These are phyloP conservation scores for Phytophthora niederhauseri DNA, from an alignment of 352 stramenopile species.

Conservation along the genomic window DNA sequence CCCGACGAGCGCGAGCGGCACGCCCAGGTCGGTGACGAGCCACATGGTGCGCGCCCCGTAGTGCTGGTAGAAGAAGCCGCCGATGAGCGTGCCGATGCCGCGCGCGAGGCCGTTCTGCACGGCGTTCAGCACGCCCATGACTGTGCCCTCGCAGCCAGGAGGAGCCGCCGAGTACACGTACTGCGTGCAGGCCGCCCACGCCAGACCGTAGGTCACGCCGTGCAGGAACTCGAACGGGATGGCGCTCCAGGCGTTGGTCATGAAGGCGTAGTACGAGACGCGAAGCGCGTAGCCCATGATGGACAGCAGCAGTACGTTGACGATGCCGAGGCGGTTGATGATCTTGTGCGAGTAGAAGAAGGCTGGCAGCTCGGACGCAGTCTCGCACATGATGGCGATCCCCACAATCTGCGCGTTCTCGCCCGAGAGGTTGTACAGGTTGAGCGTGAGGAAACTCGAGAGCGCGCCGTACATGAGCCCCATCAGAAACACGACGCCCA, in stretches of 20 bases:
- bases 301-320: conserved; percentile 76
- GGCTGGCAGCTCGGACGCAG: conserved; percentile 74
- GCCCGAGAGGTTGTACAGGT: conserved; percentile 82
- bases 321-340: conserved; percentile 70
- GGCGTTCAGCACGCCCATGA: conserved; percentile 81
- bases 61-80: conserved; percentile 79
- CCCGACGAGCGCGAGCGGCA: conserved; percentile 64
- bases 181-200: conserved; percentile 76
- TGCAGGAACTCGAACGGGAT: conserved; percentile 87
- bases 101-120: conserved; percentile 77
- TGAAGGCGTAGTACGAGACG: conserved; percentile 75
- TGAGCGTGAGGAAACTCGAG: conserved; percentile 84
- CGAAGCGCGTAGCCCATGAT: conserved; percentile 72
- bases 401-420: conserved; percentile 78
- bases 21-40: conserved; percentile 65
- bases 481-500: conserved; percentile 82
- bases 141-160: conserved; percentile 62
- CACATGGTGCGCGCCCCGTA: conserved; percentile 73
- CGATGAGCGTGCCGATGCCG: conserved; percentile 69
- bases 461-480: conserved; percentile 83
- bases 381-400: conserved; percentile 84
- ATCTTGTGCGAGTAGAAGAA: conserved; percentile 84
- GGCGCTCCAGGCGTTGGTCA: conserved; percentile 79
- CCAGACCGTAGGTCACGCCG: conserved; percentile 73
- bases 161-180: conserved; percentile 76